Conservation (phyloP, 306 rosid genomes). For the Purshia tridentata region DNA sequence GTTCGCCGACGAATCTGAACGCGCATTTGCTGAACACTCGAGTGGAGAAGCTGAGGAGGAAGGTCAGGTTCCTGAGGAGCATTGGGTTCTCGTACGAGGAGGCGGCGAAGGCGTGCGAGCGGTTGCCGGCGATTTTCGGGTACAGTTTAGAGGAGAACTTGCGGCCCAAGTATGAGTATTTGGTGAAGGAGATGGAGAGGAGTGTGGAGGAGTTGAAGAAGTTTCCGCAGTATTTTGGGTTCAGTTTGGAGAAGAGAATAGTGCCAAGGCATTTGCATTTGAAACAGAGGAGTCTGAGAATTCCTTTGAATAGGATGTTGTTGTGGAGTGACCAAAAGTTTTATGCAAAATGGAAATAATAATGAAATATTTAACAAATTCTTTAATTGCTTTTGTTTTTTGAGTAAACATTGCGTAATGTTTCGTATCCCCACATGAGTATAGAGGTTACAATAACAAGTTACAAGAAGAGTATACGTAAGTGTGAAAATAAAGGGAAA, state of each 20-base stretch:
- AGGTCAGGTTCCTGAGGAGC: slow-evolving; percentile 45
- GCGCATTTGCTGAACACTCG: slow-evolving; percentile 73
- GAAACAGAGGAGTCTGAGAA: slow-evolving; percentile 49
- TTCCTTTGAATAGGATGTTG: slow-evolving; percentile 69
- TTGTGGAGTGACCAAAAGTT: slow-evolving; percentile 65
- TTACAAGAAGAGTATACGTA: too few species aligned
- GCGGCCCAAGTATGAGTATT: slow-evolving; percentile 56
- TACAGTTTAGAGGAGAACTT: slow-evolving; percentile 63
- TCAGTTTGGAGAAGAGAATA: slow-evolving; percentile 65
- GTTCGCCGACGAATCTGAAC: slow-evolving; percentile 45
- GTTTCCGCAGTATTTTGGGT: slow-evolving; percentile 81
- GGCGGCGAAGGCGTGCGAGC: slow-evolving; percentile 40
- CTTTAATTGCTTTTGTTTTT: too few species aligned
- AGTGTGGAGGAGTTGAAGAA: slow-evolving; percentile 59
- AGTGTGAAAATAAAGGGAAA: too few species aligned
- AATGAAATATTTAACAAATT: too few species aligned
- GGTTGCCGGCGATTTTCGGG: slow-evolving; percentile 75
- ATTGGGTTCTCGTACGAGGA: slow-evolving; percentile 56
- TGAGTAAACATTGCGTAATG: too few species aligned
- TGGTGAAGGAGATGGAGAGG: slow-evolving; percentile 66
- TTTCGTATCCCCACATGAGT: too few species aligned
- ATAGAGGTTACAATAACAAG: too few species aligned
- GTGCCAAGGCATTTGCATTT: slow-evolving; percentile 70
- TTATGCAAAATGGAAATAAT: slow-evolving; percentile 52
- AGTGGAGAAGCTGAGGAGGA: slow-evolving; percentile 52